Base-by-base conservation (phyloP, 768 basidiomycete species). In the Xerocomellus intermedius region DNA sequence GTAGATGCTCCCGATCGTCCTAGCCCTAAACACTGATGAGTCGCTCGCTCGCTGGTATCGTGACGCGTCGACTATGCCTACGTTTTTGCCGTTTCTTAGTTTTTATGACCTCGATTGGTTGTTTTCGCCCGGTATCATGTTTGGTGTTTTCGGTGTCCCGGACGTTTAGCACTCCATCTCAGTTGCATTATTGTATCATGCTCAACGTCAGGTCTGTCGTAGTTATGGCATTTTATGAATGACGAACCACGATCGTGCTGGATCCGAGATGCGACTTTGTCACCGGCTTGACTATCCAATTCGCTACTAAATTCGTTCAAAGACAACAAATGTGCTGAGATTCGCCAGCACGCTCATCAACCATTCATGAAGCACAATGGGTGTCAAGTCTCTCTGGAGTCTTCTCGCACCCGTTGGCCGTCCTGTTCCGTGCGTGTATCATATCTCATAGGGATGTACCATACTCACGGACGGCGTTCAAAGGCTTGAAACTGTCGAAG, bases 331-430 rank as follows among this genome's bases (percentile, higher is more conserved):
- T 49, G 52, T 52, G 17, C 48, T 48, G 41, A 48, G 30, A 32
- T 42, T 21, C 16, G 14, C 7, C 33, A 35, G 12, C 42, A 39
- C 51, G 24, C 30, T 32, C 47, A 16, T 16, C 19, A 17, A 32
- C 30, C 41, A 14, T 28, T 41, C 33, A 44, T 45, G 46, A 53
- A 43, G 21, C 8, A 94, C 24, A 5, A 65, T 98, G 96, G 96
- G 96, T 83, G 95, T 98, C 48, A 95, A 98, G 73, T 93, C 92
- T 30, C 76, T 99, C 61, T 99, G 96, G 96, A 88, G 80, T 58
- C 84, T 99, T 13, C 75, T 99, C 53, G 82, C 82, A 13, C 96
- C 96, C n/a, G 93, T 96, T 37, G 94, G 94, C 30, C 82, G 96
- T 53, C 96, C 96, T 42, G 88, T 98, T 62, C 81, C 91, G 95